Base-by-base conservation (phyloP, 2,329 filamentous ascomycete species). In the Venturiaceae sp. region DNA sequence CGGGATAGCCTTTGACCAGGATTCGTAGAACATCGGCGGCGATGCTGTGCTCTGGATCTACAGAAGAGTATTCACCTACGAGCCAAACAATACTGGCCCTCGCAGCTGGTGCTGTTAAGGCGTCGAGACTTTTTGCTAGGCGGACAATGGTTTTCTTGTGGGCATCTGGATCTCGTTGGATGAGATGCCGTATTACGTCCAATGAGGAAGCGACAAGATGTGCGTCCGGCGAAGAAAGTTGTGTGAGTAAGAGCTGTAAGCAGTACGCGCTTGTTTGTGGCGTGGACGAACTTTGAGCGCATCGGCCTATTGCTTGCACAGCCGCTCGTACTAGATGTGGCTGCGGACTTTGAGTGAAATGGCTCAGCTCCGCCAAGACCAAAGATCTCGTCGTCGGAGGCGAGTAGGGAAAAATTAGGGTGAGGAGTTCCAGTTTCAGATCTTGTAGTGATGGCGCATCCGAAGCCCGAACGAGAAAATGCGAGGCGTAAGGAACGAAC, bases 41-140 rank as follows among this genome's bases (percentile, higher is more conserved):
- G 61, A 99, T 92, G 66, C 95, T 95, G 68, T 94, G 86, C 60
- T 92, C 86, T 9, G 86, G 82, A 58, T 90, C 84, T 2, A 87
- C 72, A 0, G 90, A 90, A 0, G 92, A 84, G 66, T 95, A 97
- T 71, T 99, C 94, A 50, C 94, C 94, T 0, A 97, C 92, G 0
- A 99, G 83, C 94, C 94, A 99, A 65, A 99, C 88, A 62, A 99
- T 96, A 54, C 90, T 96, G 3, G 94, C 94, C 63, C 94, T 82
- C 3, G 94, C 94, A 61, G 91, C 87, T 1, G 94, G 85, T 61
- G 94, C 92, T 0, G 88, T 90, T 1, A 91, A 89, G 3, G 87
- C 88, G 67, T 96, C 94, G 2, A 99, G 82, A 62, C 96, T 92
- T 72, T 91, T 94, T 5, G 94, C 94, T 53, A 99, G 75, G 52